phyloP scores from a whole-genome alignment of 179 eudicot genomes.

The Monotropa hypopitys region DNA sequence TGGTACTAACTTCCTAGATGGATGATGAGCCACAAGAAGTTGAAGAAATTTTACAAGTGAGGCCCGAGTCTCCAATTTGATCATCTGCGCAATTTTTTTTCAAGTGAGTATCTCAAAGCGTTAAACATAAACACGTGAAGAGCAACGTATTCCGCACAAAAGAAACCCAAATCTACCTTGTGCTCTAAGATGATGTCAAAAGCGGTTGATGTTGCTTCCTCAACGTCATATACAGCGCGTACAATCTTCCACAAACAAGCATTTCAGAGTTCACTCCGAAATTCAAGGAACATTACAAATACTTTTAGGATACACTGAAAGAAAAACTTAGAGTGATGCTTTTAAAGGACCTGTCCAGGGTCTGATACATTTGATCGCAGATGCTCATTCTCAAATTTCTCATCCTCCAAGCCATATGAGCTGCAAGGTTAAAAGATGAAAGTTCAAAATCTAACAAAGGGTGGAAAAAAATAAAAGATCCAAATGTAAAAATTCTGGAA shows the following conservation, averaged over 20 bases:
- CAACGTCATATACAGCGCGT: slow-evolving; percentile 75
- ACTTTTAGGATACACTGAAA: background rate
- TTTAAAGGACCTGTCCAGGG: slow-evolving; percentile 56
- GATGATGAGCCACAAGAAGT: slow-evolving; percentile 85
- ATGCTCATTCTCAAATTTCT: slow-evolving; percentile 70
- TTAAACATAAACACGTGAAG: background rate
- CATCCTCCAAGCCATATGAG: slow-evolving; percentile 67
- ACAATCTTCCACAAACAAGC: slow-evolving; percentile 43
- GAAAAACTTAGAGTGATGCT: background rate
- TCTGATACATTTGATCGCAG: slow-evolving; percentile 51
- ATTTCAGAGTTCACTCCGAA: background rate
- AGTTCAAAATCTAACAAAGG: background rate
- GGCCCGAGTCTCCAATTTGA: slow-evolving; percentile 64
- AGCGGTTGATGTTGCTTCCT: slow-evolving; percentile 80
- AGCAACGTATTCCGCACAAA: background rate
- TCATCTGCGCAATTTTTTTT: slow-evolving; percentile 44
- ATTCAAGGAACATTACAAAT: background rate
- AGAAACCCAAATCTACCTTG: slow-evolving; percentile 38
- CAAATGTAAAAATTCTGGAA: background rate
- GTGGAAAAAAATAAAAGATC: background rate
- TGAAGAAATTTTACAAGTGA: slow-evolving; percentile 73
- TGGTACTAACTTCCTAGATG: slow-evolving; percentile 62
- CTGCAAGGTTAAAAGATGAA: slow-evolving; percentile 27
- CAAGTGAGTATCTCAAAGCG: slow-evolving; percentile 11
- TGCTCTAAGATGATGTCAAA: slow-evolving; percentile 67